A percentile compares a stretch with the other conserved stretches of the same genome.
Conservation (phyloP, 2,329 filamentous ascomycete genomes). For the Blastomyces emzantsi region DNA sequence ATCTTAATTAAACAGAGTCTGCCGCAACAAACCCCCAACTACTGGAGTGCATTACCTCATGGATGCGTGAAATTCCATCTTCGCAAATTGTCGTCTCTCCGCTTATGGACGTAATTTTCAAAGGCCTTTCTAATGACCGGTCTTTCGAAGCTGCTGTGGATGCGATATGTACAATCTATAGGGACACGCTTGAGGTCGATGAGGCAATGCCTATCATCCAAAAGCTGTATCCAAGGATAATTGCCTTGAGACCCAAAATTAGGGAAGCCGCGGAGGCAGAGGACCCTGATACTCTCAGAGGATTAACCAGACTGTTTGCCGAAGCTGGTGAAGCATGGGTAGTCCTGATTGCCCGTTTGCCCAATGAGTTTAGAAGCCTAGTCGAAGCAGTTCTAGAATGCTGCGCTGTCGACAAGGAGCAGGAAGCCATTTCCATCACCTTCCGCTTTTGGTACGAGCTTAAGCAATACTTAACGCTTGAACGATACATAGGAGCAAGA, state of each 20-base stretch:
- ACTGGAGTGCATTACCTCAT: constrained; percentile 92
- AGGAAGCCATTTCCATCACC: constrained; percentile 85
- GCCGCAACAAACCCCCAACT: constrained; percentile 82
- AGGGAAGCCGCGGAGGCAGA: constrained; percentile 65
- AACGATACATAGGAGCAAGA: constrained; percentile 77
- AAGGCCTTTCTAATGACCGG: constrained; percentile 59
- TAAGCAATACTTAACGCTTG: constrained; percentile 89
- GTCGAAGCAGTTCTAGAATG: constrained; percentile 92
- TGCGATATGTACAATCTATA: constrained; percentile 83
- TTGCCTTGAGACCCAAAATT: constrained; percentile 69
- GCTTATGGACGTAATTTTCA: constrained; percentile 70
- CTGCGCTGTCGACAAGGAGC: constrained; percentile 74
- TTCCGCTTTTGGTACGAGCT: constrained; percentile 98
- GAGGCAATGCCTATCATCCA: constrained; percentile 77
- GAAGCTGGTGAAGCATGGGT: constrained; percentile 95
- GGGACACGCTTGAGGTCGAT: constrained; percentile 88
- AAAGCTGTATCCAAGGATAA: constrained; percentile 68
- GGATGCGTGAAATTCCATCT: constrained; percentile 87
- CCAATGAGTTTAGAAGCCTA: constrained; percentile 68
- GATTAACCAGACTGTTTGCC: constrained; percentile 79
- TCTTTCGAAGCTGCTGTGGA: constrained; percentile 86
- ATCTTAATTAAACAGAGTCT: constrained; percentile 44
- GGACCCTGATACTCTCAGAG: constrained; percentile 77
- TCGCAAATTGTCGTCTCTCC: constrained; percentile 75
- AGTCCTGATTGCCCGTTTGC: constrained; percentile 77